Base-by-base conservation (phyloP, 2,329 filamentous ascomycete species). In the Fragosphaeria purpurea region DNA sequence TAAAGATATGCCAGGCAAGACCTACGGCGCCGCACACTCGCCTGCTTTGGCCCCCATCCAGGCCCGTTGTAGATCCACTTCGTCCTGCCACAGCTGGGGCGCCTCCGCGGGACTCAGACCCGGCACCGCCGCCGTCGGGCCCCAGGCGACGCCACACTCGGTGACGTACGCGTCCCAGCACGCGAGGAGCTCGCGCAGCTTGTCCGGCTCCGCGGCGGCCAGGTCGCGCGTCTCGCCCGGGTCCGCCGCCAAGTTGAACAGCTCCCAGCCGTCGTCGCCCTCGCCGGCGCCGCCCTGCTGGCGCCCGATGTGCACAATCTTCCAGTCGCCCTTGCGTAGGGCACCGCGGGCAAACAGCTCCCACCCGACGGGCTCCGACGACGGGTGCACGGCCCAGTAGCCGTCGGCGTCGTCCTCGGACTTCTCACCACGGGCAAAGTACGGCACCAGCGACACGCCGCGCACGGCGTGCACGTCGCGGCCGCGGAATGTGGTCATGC, bases 261-360 rank as follows among this genome's bases (percentile, higher is more conserved):
- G 60, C 56, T 75, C 70, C 72, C 72, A 75, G 45, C 72, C 52
- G 71, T 73, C 7, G 66, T 71, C 57, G 68, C 69, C 5, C 70
- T 70, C 47, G 73, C 71, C 59, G 71, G 73, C 35, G 74, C 63
- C 46, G 64, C 65, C 59, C 39, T 34, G 22, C 38, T 42, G 37
- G 31, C 45, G 44, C 38, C 30, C 4, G 37, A 53, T 30, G 41
- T 53, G 51, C 5, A 53, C 47, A 50, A 53, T 53, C 35, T 67
- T 66, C 64, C 64, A 67, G 55, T 65, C 63, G 22, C 64, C 64
- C 33, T 62, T 60, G n/a, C 65, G 61, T 44, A 62, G 61, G 4
- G 63, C 64, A 0, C 63, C 63, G 3, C 63, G 57, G 3, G 63
- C 62, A 48, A 62, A 65, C 7, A 62, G 65, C 56, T 67, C 64